phyloP scores from a whole-genome alignment of 192 early-diverging fungal species.

The Rhizoclosmatium globosum region DNA sequence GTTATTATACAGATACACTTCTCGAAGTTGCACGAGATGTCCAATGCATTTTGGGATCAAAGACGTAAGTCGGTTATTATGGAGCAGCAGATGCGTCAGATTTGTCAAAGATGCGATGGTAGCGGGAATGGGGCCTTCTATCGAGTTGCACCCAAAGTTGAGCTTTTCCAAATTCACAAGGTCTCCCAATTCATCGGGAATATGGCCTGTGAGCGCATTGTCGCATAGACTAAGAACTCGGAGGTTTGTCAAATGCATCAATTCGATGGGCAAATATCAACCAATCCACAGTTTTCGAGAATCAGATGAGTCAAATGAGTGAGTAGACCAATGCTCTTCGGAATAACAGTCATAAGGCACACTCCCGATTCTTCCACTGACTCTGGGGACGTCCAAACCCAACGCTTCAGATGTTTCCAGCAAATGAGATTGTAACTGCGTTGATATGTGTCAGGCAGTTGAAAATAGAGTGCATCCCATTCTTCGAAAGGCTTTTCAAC shows the following conservation, averaged over 20 bases:
- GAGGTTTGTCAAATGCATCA: not conserved
- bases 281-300: not conserved
- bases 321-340: not conserved
- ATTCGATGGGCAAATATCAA: not conserved
- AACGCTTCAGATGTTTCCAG: too few relatives aligned
- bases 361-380: too few relatives aligned
- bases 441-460: too few relatives aligned
- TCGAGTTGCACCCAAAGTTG: not conserved
- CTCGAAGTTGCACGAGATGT: not conserved
- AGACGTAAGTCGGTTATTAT: not conserved
- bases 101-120: not conserved
- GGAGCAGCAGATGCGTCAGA: not conserved
- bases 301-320: not conserved
- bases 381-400: too few relatives aligned
- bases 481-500: too few relatives aligned
- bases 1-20: not conserved
- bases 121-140: not conserved
- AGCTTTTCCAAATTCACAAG: not conserved
- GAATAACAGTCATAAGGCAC: not conserved
- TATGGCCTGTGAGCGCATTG: not conserved
- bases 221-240: not conserved
- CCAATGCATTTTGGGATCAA: not conserved
- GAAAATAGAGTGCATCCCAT: too few relatives aligned
- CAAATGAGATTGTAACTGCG: too few relatives aligned
- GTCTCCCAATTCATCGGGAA: not conserved